phyloP scores from a whole-genome alignment of 148 eudicot genomes.

The Vaccinium vitisidaea region DNA sequence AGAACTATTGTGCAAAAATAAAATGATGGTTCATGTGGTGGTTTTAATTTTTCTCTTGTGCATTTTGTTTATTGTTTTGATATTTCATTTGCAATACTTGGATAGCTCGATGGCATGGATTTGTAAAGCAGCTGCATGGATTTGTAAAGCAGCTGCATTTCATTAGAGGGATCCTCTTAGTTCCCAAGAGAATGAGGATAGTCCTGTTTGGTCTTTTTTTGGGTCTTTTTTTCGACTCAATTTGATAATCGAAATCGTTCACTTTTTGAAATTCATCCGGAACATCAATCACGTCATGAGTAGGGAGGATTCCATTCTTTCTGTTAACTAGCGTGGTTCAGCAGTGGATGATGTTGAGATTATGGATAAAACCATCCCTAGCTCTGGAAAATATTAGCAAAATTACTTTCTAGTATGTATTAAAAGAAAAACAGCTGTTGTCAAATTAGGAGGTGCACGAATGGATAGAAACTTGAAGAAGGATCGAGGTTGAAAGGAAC shows the following conservation, averaged over 20 bases:
- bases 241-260: not conserved
- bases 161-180: not conserved
- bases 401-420: no score
- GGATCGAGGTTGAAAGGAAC: not conserved
- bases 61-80: not conserved
- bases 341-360: not conserved
- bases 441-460: no score
- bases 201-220: no score
- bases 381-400: not conserved
- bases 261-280: no score
- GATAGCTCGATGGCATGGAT: not conserved
- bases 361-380: not conserved
- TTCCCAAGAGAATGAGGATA: no score
- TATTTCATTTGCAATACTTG: not conserved
- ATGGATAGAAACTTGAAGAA: not conserved
- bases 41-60: not conserved
- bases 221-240: not conserved
- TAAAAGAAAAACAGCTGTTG: no score
- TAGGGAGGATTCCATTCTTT: not conserved
- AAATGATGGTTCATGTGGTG: not conserved
- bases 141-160: not conserved
- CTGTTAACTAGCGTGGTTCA: not conserved
- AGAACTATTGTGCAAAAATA: not conserved
- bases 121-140: not conserved
- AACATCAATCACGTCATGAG: no score